Base-by-base conservation (phyloP, 306 rosid species). In the Casuarina equisetifolia region DNA sequence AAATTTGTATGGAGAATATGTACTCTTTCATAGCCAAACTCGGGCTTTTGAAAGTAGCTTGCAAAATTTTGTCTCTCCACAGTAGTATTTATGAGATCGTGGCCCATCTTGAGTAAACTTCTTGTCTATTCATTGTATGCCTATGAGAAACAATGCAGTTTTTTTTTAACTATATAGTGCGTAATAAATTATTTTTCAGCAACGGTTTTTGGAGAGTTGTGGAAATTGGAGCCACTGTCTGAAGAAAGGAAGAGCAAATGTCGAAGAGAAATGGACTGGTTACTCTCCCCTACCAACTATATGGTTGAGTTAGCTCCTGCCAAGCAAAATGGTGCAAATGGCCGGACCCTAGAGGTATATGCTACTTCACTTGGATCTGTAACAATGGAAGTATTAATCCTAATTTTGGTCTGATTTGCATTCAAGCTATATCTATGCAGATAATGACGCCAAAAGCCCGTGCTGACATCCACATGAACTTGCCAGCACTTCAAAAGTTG, bases 261-360 rank as follows among this genome's bases (percentile, higher is more conserved):
- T 97, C 71, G 44, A 48, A 86, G 80, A 80, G 97, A 94, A 89
- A 89, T 90, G 93, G 95, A 87, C 70, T 94, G 98, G 98, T 84
- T 92, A 66, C 85, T 94, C 76, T 92, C 97, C 62, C 98, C 97
- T 49, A 87, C 98, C 42, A 91, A 90, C 83, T 91, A 87, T 58
- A 94, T 94, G 97, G 97, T 94, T 36, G 97, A 94, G 84, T 81
- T 94, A 86, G 97, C 90, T 88, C 97, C 97, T 49, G 86, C 98
- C 50, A 92, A 86, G 88, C 98, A 89, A 88, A 89, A 82, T 78
- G 89, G 88, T 74, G 87, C 95, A 38, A 85, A 90, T 72, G 98
- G 97, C 58, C 83, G 92, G 64, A 88, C 83, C 44, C 75, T 92
- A 69, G 97, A 94, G 97, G 98, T 94, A 87, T 55, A 25, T 76